Evolutionary conservation across 176 grass and related monocot species (phyloP).

Genomic region (Avena sativa): DNA sequence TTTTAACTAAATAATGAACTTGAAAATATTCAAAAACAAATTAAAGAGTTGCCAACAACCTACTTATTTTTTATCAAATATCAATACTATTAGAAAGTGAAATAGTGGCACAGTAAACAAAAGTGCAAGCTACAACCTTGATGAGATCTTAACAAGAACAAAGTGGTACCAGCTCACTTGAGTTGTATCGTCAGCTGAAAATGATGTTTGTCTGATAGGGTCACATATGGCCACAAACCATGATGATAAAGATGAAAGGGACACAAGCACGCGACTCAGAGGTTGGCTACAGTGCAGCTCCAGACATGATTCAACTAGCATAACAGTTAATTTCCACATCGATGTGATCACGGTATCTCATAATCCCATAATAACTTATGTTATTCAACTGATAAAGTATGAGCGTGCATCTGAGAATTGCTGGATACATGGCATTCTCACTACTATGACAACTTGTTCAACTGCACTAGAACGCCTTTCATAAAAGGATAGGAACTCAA

Average conservation of each 20-base stretch:
- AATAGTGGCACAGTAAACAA: background rate
- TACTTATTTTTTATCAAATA: conserved; percentile 8
- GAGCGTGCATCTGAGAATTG: background rate
- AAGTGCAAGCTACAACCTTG: conserved; percentile 15
- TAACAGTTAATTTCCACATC: conserved; percentile 16
- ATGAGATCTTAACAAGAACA: conserved; percentile 11
- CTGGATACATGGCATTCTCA: background rate
- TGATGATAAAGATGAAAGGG: background rate
- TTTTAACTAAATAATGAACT: background rate
- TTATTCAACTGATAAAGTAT: conserved; percentile 21
- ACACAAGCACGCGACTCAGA: background rate
- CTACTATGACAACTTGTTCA: background rate
- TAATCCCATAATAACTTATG: background rate
- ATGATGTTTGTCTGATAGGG: background rate
- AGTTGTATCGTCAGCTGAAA: conserved; percentile 5
- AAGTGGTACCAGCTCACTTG: conserved; percentile 19
- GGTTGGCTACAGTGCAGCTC: background rate
- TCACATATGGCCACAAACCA: background rate
- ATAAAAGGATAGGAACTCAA: background rate
- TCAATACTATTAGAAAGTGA: background rate
- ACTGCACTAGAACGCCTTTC: background rate
- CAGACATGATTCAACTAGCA: background rate
- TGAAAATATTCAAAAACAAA: conserved; percentile 19
- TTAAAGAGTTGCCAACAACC: background rate
- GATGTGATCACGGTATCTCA: conserved; percentile 8